phyloP scores from a whole-genome alignment of 768 basidiomycete genomes.

The Psilocybe cubensis region DNA sequence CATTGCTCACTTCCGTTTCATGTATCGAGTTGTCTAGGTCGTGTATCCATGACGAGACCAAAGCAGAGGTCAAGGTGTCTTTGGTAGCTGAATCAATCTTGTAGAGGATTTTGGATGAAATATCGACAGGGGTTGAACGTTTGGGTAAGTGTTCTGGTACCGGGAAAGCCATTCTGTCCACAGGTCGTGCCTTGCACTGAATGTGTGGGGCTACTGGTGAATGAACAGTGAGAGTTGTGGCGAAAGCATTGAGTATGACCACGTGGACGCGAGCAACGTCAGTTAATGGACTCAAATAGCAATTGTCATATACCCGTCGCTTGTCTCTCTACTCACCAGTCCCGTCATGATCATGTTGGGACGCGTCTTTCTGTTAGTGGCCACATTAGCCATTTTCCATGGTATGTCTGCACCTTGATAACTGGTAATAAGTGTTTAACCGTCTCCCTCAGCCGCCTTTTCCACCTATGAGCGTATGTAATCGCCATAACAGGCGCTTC shows the following conservation, averaged over 20 bases:
- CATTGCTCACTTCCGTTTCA: constrained; percentile 63
- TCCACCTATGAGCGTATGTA: constrained; percentile 80
- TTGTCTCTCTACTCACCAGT: not conserved
- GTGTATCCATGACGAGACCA: constrained; percentile 70
- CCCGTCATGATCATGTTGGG: constrained; percentile 43
- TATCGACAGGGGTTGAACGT: constrained; percentile 59
- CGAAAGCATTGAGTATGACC: constrained; percentile 13
- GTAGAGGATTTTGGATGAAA: constrained; percentile 71
- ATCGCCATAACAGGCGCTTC: not conserved
- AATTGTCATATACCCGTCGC: constrained; percentile 1
- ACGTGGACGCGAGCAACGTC: constrained; percentile 30
- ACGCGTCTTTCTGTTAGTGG: constrained; percentile 47
- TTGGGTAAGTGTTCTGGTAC: constrained; percentile 76
- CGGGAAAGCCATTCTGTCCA: constrained; percentile 67
- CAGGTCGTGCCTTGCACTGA: constrained; percentile 2
- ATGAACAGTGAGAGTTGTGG: constrained; percentile 1
- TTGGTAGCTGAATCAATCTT: constrained; percentile 67
- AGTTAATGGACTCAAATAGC: not conserved
- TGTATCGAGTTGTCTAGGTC: constrained; percentile 76
- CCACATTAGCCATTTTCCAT: constrained; percentile 54
- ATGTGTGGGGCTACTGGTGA: not conserved
- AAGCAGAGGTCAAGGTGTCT: constrained; percentile 57
- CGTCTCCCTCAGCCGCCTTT: constrained; percentile 59
- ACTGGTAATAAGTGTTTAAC: constrained; percentile 9
- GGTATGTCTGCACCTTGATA: constrained; percentile 38